Percentiles rank a stretch among this genome's conserved stretches.
Conservation (phyloP, 805 yeast species). For the Wickerhamomyces chambardii region DNA sequence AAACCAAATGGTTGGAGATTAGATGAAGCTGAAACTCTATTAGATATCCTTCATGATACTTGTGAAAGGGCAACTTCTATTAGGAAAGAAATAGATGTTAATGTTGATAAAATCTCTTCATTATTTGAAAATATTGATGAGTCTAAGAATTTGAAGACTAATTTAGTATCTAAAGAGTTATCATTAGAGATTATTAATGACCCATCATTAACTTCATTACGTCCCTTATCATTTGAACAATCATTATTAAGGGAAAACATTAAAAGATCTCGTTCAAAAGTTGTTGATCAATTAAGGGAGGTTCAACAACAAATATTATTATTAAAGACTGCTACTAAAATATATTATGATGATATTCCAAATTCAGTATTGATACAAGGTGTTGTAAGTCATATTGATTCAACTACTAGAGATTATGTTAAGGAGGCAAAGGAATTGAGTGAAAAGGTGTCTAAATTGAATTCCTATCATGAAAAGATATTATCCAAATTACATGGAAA, state of each 20-base stretch:
- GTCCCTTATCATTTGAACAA: slow-evolving; percentile 13
- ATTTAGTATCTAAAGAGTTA: slow-evolving; percentile 4
- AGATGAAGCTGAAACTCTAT: slow-evolving; percentile 15
- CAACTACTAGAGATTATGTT: slow-evolving; percentile 9
- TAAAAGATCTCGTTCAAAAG: slow-evolving; percentile 6
- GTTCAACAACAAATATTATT: slow-evolving; percentile 11
- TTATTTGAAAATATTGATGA: neutral
- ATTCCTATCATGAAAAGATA: slow-evolving; percentile 11
- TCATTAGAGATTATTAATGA: slow-evolving; percentile 4
- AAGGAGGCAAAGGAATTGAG: slow-evolving; percentile 11
- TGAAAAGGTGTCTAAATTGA: slow-evolving; percentile 11
- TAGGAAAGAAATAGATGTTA: neutral
- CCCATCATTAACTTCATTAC: slow-evolving; percentile 3
- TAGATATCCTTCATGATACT: slow-evolving; percentile 2
- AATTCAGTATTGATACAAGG: slow-evolving; percentile 6
- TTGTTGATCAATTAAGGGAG: slow-evolving; percentile 5
- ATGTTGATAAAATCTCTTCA: neutral
- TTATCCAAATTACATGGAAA: slow-evolving; percentile 4
- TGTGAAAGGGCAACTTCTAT: neutral
- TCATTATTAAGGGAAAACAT: slow-evolving; percentile 8
- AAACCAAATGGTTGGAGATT: slow-evolving; percentile 29
- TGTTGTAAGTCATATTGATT: slow-evolving; percentile 8
- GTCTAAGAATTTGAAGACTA: neutral
- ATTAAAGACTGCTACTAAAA: slow-evolving; percentile 10
- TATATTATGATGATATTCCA: slow-evolving; percentile 4